These are phyloP conservation scores for Hydnum rufescens DNA, from an alignment of 768 basidiomycete species.

Conservation along the genomic window DNA sequence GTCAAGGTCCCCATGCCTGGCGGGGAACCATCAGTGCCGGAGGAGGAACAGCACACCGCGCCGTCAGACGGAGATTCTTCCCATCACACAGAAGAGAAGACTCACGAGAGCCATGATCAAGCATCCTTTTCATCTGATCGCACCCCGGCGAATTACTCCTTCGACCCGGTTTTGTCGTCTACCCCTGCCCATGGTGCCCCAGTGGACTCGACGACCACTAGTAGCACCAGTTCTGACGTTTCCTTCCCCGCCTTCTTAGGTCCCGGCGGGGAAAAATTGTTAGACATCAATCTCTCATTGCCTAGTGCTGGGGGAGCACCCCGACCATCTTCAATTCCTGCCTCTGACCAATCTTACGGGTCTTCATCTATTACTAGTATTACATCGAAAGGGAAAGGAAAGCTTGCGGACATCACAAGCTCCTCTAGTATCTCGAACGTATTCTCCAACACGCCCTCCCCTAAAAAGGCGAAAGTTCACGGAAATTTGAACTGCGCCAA, in stretches of 20 bases:
- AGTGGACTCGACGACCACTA: neutral
- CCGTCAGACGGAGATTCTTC: too few species aligned
- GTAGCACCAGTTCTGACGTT: neutral
- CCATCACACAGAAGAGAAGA: too few species aligned
- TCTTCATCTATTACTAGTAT: too few species aligned
- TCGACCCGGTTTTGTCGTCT: slow-evolving; percentile 2
- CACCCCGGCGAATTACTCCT: neutral
- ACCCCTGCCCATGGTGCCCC: slow-evolving; percentile 5
- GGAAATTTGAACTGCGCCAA: slow-evolving; percentile 7
- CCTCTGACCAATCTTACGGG: too few species aligned
- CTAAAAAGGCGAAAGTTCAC: neutral
- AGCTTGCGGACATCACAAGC: too few species aligned
- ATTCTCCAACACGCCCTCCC: neutral
- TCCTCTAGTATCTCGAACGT: too few species aligned
- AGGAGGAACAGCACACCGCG: neutral
- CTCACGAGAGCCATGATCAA: too few species aligned
- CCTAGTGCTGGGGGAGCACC: too few species aligned
- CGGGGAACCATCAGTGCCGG: slow-evolving; percentile 36
- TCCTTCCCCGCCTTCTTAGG: neutral
- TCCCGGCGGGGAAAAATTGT: too few species aligned
- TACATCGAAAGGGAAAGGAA: too few species aligned
- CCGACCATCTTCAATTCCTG: too few species aligned
- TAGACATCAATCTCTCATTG: too few species aligned
- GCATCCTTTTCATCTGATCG: slow-evolving; percentile 7
- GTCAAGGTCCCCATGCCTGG: slow-evolving; percentile 51